These are phyloP conservation scores for Halocafeteria seosinensis DNA, from an alignment of 108 stramenopile genomes.

Conservation along the genomic window DNA sequence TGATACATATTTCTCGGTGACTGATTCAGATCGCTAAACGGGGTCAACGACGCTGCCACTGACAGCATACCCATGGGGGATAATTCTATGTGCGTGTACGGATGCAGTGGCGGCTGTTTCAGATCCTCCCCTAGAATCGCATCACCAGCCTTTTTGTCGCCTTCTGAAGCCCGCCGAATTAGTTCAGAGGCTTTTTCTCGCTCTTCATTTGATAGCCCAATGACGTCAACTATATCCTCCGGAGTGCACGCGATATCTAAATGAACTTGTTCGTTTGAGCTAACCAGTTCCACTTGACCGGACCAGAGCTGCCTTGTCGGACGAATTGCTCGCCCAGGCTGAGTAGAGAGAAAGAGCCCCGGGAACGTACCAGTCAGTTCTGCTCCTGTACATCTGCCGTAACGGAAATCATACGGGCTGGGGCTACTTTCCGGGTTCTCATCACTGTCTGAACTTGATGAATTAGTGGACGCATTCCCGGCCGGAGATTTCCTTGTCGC, in stretches of 20 bases:
- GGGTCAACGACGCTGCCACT: constrained; percentile 80
- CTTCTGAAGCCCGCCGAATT: not conserved
- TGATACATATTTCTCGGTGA: constrained; percentile 92
- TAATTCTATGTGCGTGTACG: constrained; percentile 75
- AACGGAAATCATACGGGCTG: too few relatives aligned
- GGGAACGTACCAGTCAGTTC: constrained; percentile 59
- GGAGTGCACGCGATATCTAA: constrained; percentile 71
- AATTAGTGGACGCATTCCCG: too few relatives aligned
- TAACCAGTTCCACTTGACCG: constrained; percentile 59
- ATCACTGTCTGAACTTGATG: too few relatives aligned
- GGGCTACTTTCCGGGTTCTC: too few relatives aligned
- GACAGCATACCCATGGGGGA: constrained; percentile 90
- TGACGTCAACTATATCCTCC: not conserved
- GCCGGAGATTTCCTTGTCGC: too few relatives aligned
- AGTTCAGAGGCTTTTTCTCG: not conserved
- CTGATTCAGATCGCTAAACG: constrained; percentile 94
- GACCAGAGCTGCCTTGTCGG: constrained; percentile 56
- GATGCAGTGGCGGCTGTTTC: constrained; percentile 44
- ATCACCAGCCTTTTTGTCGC: not conserved
- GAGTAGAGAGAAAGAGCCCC: constrained; percentile 70
- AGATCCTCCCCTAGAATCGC: constrained; percentile 68
- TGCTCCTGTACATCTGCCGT: too few relatives aligned
- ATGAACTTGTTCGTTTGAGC: constrained; percentile 89
- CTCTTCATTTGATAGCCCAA: not conserved
- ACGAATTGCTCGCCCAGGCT: constrained; percentile 62